Base-by-base conservation (phyloP, 2,329 filamentous ascomycete genomes). In the Hymenotorrendiella dingleyae region DNA sequence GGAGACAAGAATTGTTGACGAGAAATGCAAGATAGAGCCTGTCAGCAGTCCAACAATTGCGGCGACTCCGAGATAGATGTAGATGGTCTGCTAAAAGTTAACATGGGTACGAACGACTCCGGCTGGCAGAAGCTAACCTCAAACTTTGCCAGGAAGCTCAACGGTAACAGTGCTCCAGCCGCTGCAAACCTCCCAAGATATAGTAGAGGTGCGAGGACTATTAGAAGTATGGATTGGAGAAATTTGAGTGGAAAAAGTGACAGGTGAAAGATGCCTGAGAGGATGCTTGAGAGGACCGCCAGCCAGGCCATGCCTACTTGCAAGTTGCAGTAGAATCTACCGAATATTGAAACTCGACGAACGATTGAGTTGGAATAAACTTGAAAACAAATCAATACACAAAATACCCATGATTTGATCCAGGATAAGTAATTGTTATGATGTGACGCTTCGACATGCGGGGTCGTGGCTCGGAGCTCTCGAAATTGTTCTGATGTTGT, bases 11-110 rank as follows among this genome's bases (percentile, higher is more conserved):
- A 74, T 57, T 43, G 66, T 68, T 45, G 79, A 82, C 14, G 71
- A 68, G 40, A 77, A 64, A 55, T 77, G 73, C 32, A 89, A 62
- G 14, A 75, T 51, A 38, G 80, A 62, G 39, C 84, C 86, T 21
- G 80, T 67, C 9, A 77, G 38, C 40, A 81, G 64, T n/a, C 86
- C 86, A 40, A 87, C 70, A 14, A 85, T 62, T 23, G 76, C 72
- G 6, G 85, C 86, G 19, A 80, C 73, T 36, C 79, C 80, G 35
- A 89, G 69, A 55, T 73, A 82, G 56, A 59, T 54, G 41, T 63
- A 62, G 16, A 69, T 45, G 36, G 64, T 65, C 69, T 72, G 43
- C 12, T 26, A 21, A 41, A 30, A 40, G 42, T 52, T 47, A 54
- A 47, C 39, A 28, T 23, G 14, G 32, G 12, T 30, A 41, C 19